A percentile compares a stretch with the other conserved stretches of the same genome.
These are phyloP conservation scores for Bonia amplexicaulis DNA, from an alignment of 176 grass and related monocot species.

Conservation along the genomic window DNA sequence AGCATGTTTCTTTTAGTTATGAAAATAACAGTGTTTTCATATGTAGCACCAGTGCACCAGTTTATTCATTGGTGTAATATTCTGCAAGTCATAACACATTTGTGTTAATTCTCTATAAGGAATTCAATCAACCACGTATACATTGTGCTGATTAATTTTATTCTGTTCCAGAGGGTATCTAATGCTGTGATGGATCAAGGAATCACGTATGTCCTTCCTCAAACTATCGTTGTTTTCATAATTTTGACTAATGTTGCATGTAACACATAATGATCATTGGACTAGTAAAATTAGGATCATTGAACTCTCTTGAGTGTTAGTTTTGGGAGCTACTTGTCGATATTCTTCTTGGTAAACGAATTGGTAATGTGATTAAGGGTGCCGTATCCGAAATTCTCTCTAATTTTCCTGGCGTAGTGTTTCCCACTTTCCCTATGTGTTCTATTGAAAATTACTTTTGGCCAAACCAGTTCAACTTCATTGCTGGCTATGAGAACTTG, in stretches of 20 bases:
- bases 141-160: conserved; percentile 28
- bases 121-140: conserved; percentile 3
- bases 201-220: conserved; percentile 57
- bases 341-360: conserved; percentile 12
- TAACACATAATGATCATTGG: background rate
- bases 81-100: background rate
- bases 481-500: background rate
- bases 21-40: background rate
- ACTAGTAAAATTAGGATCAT: background rate
- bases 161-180: conserved; percentile 76
- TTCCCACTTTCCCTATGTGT: background rate
- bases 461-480: background rate
- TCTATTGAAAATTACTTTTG: conserved; percentile 19
- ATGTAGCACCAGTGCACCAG: background rate
- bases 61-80: background rate
- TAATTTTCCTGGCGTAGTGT: background rate
- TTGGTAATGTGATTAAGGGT: background rate
- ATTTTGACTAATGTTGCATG: conserved; percentile 4
- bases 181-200: conserved; percentile 48
- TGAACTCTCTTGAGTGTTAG: background rate
- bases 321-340: background rate
- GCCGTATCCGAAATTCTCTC: background rate
- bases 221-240: background rate
- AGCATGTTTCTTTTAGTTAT: background rate
- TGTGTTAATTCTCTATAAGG: background rate